phyloP scores from a whole-genome alignment of 2,329 filamentous ascomycete species.

The Hymenoscyphus occultus region DNA sequence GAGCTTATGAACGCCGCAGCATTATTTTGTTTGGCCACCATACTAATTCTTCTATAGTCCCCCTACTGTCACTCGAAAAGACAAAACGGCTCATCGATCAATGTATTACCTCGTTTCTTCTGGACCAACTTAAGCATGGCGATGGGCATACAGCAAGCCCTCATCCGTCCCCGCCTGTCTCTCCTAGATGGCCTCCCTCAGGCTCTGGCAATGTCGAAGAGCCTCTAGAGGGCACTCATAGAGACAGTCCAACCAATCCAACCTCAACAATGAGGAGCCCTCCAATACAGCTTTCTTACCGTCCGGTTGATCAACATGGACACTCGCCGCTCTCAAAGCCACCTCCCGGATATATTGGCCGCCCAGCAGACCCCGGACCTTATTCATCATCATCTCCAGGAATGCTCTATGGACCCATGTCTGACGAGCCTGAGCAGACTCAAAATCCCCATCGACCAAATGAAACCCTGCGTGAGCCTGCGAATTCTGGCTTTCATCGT shows the following conservation, averaged over 20 bases:
- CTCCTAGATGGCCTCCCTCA: slow-evolving; percentile 15
- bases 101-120: slow-evolving; percentile 49
- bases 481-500: neutral
- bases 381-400: slow-evolving; percentile 32
- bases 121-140: slow-evolving; percentile 40
- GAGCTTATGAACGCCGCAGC: neutral
- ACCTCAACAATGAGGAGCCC: slow-evolving; percentile 6
- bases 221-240: neutral
- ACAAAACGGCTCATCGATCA: slow-evolving; percentile 56
- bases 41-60: slow-evolving; percentile 32
- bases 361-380: slow-evolving; percentile 15
- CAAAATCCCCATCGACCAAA: slow-evolving; percentile 10
- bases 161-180: slow-evolving; percentile 25
- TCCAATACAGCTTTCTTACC: slow-evolving; percentile 20
- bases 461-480: neutral
- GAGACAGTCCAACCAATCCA: neutral
- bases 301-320: slow-evolving; percentile 11
- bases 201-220: neutral
- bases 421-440: slow-evolving; percentile 18
- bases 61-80: slow-evolving; percentile 56
- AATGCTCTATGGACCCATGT: slow-evolving; percentile 25
- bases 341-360: slow-evolving; percentile 7
- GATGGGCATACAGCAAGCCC: slow-evolving; percentile 32
- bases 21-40: neutral
- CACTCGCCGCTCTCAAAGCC: slow-evolving; percentile 13